phyloP scores from a whole-genome alignment of 2,329 filamentous ascomycete species.

The Clathrospora elynae region DNA sequence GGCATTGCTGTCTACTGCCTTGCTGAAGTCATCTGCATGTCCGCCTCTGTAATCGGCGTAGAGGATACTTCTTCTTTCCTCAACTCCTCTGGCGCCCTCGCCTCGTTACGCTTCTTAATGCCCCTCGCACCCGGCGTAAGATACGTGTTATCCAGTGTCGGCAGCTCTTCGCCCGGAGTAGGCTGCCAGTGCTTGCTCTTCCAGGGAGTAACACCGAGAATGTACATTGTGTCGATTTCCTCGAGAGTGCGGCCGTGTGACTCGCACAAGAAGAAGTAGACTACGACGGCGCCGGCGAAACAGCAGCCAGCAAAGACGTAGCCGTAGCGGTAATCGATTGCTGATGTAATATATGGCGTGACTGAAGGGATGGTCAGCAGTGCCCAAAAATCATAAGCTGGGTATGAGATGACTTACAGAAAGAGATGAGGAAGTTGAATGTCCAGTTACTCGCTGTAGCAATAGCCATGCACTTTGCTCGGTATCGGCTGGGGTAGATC shows the following conservation, averaged over 20 bases:
- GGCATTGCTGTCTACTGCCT: too few relatives aligned
- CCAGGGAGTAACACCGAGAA: conserved; percentile 67
- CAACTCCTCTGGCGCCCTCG: conserved; percentile 30
- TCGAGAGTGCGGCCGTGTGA: conserved; percentile 74
- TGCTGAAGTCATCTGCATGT: conserved; percentile 21
- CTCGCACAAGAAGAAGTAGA: conserved; percentile 80
- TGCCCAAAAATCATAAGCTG: not conserved
- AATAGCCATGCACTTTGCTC: conserved; percentile 53
- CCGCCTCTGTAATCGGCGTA: conserved; percentile 20
- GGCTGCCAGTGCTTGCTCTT: conserved; percentile 62
- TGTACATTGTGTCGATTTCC: conserved; percentile 76
- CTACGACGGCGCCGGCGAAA: conserved; percentile 65
- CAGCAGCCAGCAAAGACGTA: conserved; percentile 78
- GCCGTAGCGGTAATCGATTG: conserved; percentile 74
- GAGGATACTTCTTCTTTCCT: conserved; percentile 30
- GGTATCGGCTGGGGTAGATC: conserved; percentile 65
- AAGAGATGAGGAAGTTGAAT: conserved; percentile 57
- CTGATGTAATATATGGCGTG: conserved; percentile 75
- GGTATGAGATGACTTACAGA: conserved; percentile 52
- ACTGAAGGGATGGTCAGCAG: conserved; percentile 40
- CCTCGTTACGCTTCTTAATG: conserved; percentile 44
- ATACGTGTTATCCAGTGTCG: conserved; percentile 41
- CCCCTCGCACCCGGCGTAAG: conserved; percentile 43
- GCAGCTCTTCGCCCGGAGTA: conserved; percentile 42
- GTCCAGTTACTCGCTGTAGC: conserved; percentile 54